phyloP scores from a whole-genome alignment of 2,329 filamentous ascomycete genomes.

The Chaetomium olivaceum region DNA sequence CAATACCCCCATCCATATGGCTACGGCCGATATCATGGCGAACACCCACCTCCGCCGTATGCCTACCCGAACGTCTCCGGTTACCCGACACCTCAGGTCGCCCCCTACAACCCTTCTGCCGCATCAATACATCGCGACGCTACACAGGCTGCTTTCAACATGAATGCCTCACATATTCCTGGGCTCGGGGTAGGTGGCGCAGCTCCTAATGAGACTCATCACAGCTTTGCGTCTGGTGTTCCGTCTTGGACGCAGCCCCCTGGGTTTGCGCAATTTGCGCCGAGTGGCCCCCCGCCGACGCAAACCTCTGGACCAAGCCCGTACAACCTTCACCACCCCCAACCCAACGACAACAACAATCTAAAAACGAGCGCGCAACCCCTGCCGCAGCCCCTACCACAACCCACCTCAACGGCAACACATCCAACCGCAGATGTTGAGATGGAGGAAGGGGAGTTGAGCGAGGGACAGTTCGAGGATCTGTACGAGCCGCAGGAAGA shows the following conservation, averaged over 20 bases:
- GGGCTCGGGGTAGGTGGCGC: slow-evolving; percentile 41
- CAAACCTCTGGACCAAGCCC: not conserved
- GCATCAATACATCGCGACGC: slow-evolving; percentile 24
- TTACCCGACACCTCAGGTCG: slow-evolving; percentile 26
- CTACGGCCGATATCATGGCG: slow-evolving; percentile 37
- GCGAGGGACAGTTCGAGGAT: slow-evolving; percentile 65
- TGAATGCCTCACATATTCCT: slow-evolving; percentile 43
- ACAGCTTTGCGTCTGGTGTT: not conserved
- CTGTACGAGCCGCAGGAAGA: slow-evolving; percentile 49
- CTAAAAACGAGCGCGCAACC: not conserved
- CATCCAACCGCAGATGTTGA: slow-evolving; percentile 24
- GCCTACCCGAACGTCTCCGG: slow-evolving; percentile 28
- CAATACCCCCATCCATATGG: slow-evolving; percentile 42
- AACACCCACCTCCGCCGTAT: slow-evolving; percentile 33
- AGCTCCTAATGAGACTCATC: slow-evolving; percentile 13
- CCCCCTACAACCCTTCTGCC: slow-evolving; percentile 21
- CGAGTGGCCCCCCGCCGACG: slow-evolving; percentile 1
- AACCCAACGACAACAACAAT: not conserved
- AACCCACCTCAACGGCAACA: slow-evolving; percentile 9
- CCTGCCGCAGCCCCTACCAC: not conserved
- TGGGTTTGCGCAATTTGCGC: not conserved
- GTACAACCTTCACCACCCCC: not conserved
- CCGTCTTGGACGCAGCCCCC: slow-evolving; percentile 24
- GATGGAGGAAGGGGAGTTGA: slow-evolving; percentile 74
- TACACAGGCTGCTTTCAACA: slow-evolving; percentile 41